Base-by-base conservation (phyloP, 495 filamentous ascomycete species). In the Mytilinidion resinicola region DNA sequence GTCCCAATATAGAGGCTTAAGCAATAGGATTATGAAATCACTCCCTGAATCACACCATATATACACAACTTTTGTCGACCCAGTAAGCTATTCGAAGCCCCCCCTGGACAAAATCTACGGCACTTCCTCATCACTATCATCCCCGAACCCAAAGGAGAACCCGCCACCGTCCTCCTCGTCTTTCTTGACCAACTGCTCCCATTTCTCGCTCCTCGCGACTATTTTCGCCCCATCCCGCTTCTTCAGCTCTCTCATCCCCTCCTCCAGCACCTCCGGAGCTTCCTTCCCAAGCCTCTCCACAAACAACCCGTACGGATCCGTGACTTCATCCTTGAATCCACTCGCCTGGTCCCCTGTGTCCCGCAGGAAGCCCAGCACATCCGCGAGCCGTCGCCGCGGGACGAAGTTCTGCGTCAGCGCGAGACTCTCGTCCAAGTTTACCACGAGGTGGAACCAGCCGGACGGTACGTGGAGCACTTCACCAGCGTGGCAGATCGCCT, bases 341-440 rank as follows among this genome's bases (percentile, higher is more conserved):
- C 88, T 91, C 9, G 96, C 83, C 59, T 95, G 89, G 33, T 90
- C 85, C 6, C 86, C 73, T 69, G 91, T 90, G 69, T 95, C 85
- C 49, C 78, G 81, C 62, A 98, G 70, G 68, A 98, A 98, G 12
- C 84, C 83, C 57, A 98, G 71, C 0, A 89, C 91, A 36, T 86
- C 81, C 10, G 74, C 67, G 5, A 98, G 74, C 66, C 91, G 89
- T 14, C 80, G 80, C 47, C 81, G 79, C 0, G 93, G 92, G 8
- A 97, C 86, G 68, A 98, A 97, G 69, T 98, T 98, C 64, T 97
- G 92, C 11, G 93, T 98, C 51, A 98, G 82, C 15, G 93, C 93
- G 58, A 96, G 86, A 11, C 88, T 85, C 3, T 82, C 76, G 53
- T 88, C 83, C 19, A 95, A 71, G 63, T 98, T 98, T 25, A 97